Conservation (phyloP, 352 stramenopile genomes). For the Peronospora belbahrii region DNA sequence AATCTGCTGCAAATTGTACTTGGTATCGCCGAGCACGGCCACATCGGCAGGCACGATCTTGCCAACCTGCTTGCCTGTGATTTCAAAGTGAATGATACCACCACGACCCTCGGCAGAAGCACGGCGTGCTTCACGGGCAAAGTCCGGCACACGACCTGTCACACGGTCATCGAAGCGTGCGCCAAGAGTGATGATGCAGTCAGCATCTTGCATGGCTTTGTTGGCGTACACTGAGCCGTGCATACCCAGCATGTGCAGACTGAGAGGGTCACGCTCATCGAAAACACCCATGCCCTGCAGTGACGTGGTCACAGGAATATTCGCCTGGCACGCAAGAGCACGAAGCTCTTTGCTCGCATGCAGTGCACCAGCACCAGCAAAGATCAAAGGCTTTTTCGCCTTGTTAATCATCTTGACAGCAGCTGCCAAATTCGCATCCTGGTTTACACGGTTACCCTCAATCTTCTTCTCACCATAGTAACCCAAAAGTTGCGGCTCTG, state of each 20-base stretch:
- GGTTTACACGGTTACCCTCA: conserved; percentile 69
- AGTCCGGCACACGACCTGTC: conserved; percentile 89
- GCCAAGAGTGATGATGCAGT: conserved; percentile 91
- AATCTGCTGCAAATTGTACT: conserved; percentile 90
- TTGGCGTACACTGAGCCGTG: conserved; percentile 95
- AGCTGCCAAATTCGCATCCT: conserved; percentile 62
- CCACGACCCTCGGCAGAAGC: conserved; percentile 87
- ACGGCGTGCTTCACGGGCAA: conserved; percentile 87
- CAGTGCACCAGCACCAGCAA: conserved; percentile 88
- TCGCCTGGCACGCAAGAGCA: conserved; percentile 85
- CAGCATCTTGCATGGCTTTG: conserved; percentile 92
- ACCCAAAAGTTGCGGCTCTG: conserved; percentile 68
- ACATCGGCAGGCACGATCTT: conserved; percentile 84
- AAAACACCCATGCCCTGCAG: conserved; percentile 91
- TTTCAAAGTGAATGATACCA: conserved; percentile 95
- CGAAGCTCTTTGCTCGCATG: conserved; percentile 86
- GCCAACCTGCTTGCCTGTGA: conserved; percentile 81
- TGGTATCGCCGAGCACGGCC: conserved; percentile 70
- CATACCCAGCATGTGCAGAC: conserved; percentile 96
- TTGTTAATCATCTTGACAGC: conserved; percentile 88
- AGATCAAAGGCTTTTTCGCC: conserved; percentile 93
- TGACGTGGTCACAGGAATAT: conserved; percentile 94
- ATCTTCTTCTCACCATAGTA: conserved; percentile 86
- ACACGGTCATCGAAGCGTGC: conserved; percentile 95
- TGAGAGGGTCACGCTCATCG: conserved; percentile 90